phyloP scores from a whole-genome alignment of 202 grass and related monocot species.

The Zoysia matrella region DNA sequence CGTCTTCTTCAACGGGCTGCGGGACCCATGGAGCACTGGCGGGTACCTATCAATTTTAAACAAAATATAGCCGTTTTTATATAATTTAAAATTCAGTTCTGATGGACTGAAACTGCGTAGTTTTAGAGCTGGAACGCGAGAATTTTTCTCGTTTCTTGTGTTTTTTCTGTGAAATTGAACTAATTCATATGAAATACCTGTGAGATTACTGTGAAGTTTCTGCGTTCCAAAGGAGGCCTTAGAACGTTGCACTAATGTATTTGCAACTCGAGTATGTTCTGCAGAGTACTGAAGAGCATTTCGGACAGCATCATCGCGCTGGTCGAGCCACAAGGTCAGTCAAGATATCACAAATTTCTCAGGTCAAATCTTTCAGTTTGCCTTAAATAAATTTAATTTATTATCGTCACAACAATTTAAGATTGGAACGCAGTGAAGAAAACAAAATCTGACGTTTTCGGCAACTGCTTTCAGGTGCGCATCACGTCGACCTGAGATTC shows the following conservation, averaged over 20 bases:
- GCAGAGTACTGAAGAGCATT: slow-evolving; percentile 54
- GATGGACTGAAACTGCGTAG: not conserved
- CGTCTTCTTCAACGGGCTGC: slow-evolving; percentile 75
- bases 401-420: too few relatives aligned
- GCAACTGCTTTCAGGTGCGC: slow-evolving; percentile 38
- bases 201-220: too few relatives aligned
- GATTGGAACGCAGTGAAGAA: too few relatives aligned
- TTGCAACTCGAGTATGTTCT: not conserved
- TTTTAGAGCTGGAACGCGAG: too few relatives aligned
- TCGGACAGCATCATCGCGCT: slow-evolving; percentile 55
- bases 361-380: not conserved
- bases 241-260: too few relatives aligned
- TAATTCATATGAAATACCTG: too few relatives aligned
- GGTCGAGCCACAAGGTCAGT: slow-evolving; percentile 53
- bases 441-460: not conserved
- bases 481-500: slow-evolving; percentile 71
- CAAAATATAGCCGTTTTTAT: too few relatives aligned
- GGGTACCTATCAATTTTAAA: slow-evolving; percentile 39
- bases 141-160: too few relatives aligned
- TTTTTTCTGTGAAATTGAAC: too few relatives aligned
- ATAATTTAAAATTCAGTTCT: not conserved
- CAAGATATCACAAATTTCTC: not conserved
- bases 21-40: slow-evolving; percentile 77
- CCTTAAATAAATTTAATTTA: too few relatives aligned
- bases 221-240: too few relatives aligned